These are phyloP conservation scores for Alternaria consortialis DNA, from an alignment of 2,329 filamentous ascomycete species.

Conservation along the genomic window DNA sequence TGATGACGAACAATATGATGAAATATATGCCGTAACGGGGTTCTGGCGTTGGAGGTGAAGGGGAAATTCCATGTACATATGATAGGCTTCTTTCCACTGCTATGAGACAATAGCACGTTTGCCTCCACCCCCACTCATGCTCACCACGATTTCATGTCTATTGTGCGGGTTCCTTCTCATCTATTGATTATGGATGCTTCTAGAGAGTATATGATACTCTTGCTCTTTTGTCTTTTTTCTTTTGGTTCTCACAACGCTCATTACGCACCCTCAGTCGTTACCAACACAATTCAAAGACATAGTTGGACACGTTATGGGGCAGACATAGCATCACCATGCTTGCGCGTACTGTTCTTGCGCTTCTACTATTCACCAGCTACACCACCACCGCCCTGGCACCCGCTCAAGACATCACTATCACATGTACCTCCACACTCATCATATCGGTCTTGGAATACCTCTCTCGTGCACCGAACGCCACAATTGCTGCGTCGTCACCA, in stretches of 20 bases:
- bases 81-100: constrained; percentile 14
- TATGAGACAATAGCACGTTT: constrained; percentile 14
- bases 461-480: background rate
- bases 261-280: background rate
- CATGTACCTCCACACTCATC: background rate
- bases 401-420: background rate
- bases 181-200: no score
- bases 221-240: background rate
- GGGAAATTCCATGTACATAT: constrained; percentile 27
- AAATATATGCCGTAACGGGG: constrained; percentile 21
- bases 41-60: constrained; percentile 29
- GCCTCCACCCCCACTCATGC: constrained; percentile 6
- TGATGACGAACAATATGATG: constrained; percentile 18
- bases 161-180: background rate
- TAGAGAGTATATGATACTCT: background rate
- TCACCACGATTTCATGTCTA: constrained; percentile 2
- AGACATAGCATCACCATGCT: background rate
- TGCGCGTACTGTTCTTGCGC: background rate
- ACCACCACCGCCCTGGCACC: background rate
- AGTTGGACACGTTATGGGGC: background rate
- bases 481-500: background rate
- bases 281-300: background rate
- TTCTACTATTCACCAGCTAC: background rate
- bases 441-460: background rate
- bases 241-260: background rate